Evolutionary conservation across 2,329 filamentous ascomycete genomes (phyloP).

Genomic region (Verticillium zaregamsianum): DNA sequence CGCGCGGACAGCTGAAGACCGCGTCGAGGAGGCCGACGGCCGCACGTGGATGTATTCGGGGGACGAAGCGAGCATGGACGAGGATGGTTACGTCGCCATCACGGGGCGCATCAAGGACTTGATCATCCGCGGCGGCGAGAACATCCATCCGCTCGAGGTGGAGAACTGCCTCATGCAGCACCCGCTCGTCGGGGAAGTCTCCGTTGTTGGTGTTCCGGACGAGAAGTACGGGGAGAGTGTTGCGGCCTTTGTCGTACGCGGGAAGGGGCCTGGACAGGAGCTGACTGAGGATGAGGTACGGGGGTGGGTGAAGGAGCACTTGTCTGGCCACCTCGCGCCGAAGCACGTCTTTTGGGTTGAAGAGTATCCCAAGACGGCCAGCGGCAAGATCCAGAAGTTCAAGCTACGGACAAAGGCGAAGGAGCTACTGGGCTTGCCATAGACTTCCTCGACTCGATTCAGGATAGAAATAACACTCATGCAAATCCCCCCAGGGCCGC

Average conservation of each 20-base stretch:
- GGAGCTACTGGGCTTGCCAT: slow-evolving; percentile 21
- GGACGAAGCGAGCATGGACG: slow-evolving; percentile 85
- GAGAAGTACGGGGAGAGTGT: slow-evolving; percentile 82
- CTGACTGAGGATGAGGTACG: slow-evolving; percentile 58
- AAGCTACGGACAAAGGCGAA: slow-evolving; percentile 67
- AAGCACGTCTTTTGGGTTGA: slow-evolving; percentile 86
- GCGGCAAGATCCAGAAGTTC: slow-evolving; percentile 96
- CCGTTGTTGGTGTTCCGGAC: slow-evolving; percentile 80
- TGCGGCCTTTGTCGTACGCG: slow-evolving; percentile 69
- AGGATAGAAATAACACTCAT: neutral
- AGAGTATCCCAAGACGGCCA: slow-evolving; percentile 90
- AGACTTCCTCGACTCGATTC: neutral
- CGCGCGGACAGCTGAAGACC: slow-evolving; percentile 63
- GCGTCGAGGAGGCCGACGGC: slow-evolving; percentile 42
- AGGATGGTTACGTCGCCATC: slow-evolving; percentile 78
- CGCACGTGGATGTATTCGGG: slow-evolving; percentile 86
- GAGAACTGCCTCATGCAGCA: slow-evolving; percentile 83
- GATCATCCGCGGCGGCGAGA: slow-evolving; percentile 92
- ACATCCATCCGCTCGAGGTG: slow-evolving; percentile 90
- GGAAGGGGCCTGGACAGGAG: slow-evolving; percentile 9
- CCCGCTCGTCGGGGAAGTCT: slow-evolving; percentile 66
- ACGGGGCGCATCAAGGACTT: slow-evolving; percentile 92
- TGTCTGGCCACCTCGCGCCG: slow-evolving; percentile 76
- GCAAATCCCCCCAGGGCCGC: neutral
- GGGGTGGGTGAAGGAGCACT: slow-evolving; percentile 64